These are phyloP conservation scores for Phytophthora europaea DNA, from an alignment of 352 stramenopile genomes.

Conservation along the genomic window DNA sequence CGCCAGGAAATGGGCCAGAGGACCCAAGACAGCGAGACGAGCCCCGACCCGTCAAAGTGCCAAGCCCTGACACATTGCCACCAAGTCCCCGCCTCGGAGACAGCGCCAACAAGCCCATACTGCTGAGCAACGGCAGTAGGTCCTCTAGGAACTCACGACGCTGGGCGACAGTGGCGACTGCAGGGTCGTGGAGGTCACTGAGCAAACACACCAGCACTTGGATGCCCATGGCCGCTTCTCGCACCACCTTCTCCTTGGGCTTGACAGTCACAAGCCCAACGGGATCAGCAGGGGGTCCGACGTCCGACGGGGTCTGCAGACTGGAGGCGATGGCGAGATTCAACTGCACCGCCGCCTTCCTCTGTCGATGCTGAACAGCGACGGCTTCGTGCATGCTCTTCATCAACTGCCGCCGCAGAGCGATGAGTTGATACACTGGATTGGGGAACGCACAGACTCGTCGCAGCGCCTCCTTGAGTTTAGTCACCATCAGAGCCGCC, in stretches of 20 bases:
- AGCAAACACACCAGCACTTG: conserved; percentile 56
- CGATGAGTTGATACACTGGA: conserved; percentile 65
- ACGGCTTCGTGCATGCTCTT: conserved; percentile 67
- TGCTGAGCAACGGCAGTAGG: conserved; percentile 50
- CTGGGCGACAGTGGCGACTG: conserved; percentile 24
- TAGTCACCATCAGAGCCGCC: conserved; percentile 50
- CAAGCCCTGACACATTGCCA: conserved; percentile 6
- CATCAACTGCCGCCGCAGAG: conserved; percentile 65
- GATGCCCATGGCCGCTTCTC: conserved; percentile 57
- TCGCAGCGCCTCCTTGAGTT: conserved; percentile 59
- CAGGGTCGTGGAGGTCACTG: conserved; percentile 36
- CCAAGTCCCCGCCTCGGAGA: conserved; percentile 17
- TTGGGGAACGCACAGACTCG: conserved; percentile 57
- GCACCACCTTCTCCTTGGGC: conserved; percentile 38
- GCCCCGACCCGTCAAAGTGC: conserved; percentile 10
- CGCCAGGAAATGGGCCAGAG: neutral
- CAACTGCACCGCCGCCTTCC: conserved; percentile 29
- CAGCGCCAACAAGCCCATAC: conserved; percentile 53
- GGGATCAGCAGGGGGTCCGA: neutral
- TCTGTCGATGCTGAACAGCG: conserved; percentile 55
- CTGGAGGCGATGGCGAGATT: conserved; percentile 20
- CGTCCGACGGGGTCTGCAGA: neutral
- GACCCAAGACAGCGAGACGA: neutral
- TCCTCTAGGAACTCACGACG: conserved; percentile 59
- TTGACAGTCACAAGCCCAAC: conserved; percentile 17